phyloP scores from a whole-genome alignment of 2,329 filamentous ascomycete species.

The Penicillium corylophilum region DNA sequence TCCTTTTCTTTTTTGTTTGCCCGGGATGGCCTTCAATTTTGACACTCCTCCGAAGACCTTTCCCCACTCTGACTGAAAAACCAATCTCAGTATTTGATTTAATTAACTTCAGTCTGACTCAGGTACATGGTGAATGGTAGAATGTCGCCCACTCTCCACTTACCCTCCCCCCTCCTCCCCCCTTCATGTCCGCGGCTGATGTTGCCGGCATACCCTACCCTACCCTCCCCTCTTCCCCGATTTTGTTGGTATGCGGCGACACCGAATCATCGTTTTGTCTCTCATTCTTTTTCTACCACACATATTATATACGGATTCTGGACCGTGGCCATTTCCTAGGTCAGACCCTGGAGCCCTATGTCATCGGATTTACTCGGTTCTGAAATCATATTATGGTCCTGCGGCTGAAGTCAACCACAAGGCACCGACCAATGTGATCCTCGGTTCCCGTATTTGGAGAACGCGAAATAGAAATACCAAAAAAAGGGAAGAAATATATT shows the following conservation, averaged over 20 bases:
- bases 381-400: background rate
- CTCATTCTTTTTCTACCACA: background rate
- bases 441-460: background rate
- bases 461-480: background rate
- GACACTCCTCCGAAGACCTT: background rate
- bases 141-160: constrained; percentile 13
- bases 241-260: constrained; percentile 9
- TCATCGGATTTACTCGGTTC: background rate
- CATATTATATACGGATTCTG: background rate
- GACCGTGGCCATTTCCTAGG: background rate
- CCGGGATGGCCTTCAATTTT: background rate
- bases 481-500: background rate
- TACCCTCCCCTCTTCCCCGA: background rate
- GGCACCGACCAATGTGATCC: background rate
- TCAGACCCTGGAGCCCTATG: too few species aligned
- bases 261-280: background rate
- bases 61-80: background rate
- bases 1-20: background rate
- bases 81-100: constrained; percentile 16
- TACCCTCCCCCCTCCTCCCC: constrained; percentile 1
- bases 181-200: constrained; percentile 10
- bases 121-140: constrained; percentile 20
- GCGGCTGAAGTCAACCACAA: background rate
- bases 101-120: constrained; percentile 24
- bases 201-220: constrained; percentile 10